Percentiles rank a stretch among this genome's conserved stretches.
These are phyloP conservation scores for Rhytidhysteron rufulum DNA, from an alignment of 2,329 filamentous ascomycete genomes.

Conservation along the genomic window DNA sequence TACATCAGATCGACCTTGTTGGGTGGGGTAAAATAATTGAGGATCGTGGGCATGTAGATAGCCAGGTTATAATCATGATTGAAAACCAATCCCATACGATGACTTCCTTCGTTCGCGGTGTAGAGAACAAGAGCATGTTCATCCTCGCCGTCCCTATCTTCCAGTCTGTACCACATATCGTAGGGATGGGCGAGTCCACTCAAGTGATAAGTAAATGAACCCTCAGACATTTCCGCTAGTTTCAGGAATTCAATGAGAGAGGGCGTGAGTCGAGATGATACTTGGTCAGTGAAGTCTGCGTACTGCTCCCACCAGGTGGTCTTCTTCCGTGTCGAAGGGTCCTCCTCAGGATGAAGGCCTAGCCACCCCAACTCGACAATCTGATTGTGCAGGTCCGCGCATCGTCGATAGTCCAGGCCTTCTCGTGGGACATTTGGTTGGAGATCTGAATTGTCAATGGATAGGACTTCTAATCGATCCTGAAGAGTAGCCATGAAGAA, in stretches of 20 bases:
- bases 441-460: not conserved
- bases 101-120: not conserved
- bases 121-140: not conserved
- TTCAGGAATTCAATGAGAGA: conserved; percentile 4
- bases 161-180: not conserved
- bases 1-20: not conserved
- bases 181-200: conserved; percentile 1
- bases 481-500: not conserved
- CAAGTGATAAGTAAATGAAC: conserved; percentile 2
- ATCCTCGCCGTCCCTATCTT: conserved; percentile 2
- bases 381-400: conserved; percentile 2
- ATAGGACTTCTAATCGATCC: not conserved
- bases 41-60: not conserved
- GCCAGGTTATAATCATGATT: conserved; percentile 1
- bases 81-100: conserved; percentile 1
- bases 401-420: conserved; percentile 2
- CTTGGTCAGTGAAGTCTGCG: not conserved
- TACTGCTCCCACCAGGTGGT: conserved; percentile 4
- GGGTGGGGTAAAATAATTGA: not conserved
- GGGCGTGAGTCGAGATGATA: not conserved
- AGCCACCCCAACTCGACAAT: conserved; percentile 5
- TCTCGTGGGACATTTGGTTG: not conserved
- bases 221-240: conserved; percentile 3
- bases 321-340: not conserved
- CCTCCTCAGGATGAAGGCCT: not conserved